Percentiles rank a stretch among this genome's conserved stretches.
Evolutionary conservation across 306 rosid species (phyloP).

Genomic region (Hippophae gyantsensis): DNA sequence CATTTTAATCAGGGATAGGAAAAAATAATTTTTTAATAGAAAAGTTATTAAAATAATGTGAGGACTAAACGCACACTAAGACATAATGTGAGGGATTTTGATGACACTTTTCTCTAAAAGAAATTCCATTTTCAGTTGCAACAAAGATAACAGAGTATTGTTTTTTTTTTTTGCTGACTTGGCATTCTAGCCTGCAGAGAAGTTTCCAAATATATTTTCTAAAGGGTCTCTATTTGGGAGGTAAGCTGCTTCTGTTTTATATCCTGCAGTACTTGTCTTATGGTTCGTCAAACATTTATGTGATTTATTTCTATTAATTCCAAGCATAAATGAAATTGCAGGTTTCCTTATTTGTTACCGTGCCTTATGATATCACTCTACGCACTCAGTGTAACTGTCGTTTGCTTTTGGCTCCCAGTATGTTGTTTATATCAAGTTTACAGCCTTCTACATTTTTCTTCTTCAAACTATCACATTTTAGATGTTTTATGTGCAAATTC

Average conservation of each 20-base stretch:
- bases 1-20: no score
- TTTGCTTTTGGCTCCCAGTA: constrained; percentile 37
- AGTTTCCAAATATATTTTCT: constrained; percentile 50
- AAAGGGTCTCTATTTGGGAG: constrained; percentile 51
- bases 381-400: constrained; percentile 14
- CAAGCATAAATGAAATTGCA: constrained; percentile 1
- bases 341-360: constrained; percentile 43
- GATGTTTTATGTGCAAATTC: background rate
- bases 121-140: background rate
- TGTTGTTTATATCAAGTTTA: background rate
- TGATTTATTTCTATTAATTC: background rate
- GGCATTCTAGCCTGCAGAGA: constrained; percentile 53
- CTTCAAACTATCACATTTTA: background rate
- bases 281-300: background rate
- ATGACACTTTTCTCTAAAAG: background rate
- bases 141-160: background rate
- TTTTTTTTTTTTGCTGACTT: background rate
- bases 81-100: background rate
- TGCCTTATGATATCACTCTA: constrained; percentile 25
- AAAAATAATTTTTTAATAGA: no score
- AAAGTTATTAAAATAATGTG: no score
- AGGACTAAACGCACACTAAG: no score
- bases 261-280: background rate
- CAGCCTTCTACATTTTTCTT: background rate
- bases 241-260: constrained; percentile 27